Base-by-base conservation (phyloP, 352 stramenopile genomes). In the Phytopythium chamaehyphon region DNA sequence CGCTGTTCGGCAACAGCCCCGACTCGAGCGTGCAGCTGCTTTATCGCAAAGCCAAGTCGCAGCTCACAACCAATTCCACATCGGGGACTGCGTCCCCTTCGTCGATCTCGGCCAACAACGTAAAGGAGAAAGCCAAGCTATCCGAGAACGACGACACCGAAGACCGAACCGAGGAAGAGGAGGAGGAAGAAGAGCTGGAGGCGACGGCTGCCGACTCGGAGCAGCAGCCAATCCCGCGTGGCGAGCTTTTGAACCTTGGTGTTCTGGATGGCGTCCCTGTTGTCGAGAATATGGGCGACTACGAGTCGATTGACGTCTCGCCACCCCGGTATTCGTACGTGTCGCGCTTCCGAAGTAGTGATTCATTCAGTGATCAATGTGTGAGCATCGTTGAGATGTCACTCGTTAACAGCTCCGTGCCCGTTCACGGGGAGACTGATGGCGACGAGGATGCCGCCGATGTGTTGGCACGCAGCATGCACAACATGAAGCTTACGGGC, bases 351-450 rank as follows among this genome's bases (percentile, higher is more conserved):
- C 77, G 83, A 37, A 90, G 73, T 48, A 88, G 76, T 52, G 75
- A 90, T 52, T 88, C 83, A 45, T 88, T 88, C 55, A 89, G 79
- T 42, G 83, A 93, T 47, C 83, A 90, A 51, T 93, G 83, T 54
- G 73, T 90, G 43, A 90, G 81, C 51, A 88, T 90, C 37, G 69
- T 93, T 22, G 78, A 93, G 62, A 75, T 93, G 64, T 67, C 67
- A 31, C 63, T 91, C 6, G 57, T 74, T 24, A 83, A 91, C 28
- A 75, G 56, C 16, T 23, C 43, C 6, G 43, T 14, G 22, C 11
- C 14, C 3, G 6, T 3, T 21, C 18, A 35, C 11, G 40, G 21
- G 14, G 19, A 47, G 9, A 18, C 8, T 22, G 58, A 40, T 9
- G 57, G 73, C 40, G 52, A 72, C 6, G 67, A 74, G 18, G 58